A percentile compares a stretch with the other conserved stretches of the same genome.
Conservation (phyloP, 2,329 filamentous ascomycete species). For the Elsinoe necatrix region DNA sequence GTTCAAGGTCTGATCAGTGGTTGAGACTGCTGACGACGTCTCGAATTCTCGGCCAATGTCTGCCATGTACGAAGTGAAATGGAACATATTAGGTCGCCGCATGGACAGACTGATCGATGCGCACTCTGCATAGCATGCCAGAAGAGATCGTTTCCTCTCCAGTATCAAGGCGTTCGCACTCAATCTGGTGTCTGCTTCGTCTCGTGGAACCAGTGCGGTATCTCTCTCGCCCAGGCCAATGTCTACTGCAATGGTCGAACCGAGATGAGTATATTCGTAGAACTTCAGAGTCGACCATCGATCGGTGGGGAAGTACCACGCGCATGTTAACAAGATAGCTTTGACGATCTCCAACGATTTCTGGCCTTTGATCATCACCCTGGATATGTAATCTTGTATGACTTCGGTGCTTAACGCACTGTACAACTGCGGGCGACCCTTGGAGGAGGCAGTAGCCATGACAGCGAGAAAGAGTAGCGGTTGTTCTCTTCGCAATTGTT, state of each 20-base stretch:
- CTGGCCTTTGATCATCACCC: slow-evolving; percentile 42
- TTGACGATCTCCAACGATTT: slow-evolving; percentile 47
- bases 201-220: neutral
- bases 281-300: slow-evolving; percentile 42
- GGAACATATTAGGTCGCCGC: slow-evolving; percentile 52
- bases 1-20: slow-evolving; percentile 50
- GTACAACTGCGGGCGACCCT: slow-evolving; percentile 43
- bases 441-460: slow-evolving; percentile 54
- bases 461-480: slow-evolving; percentile 64
- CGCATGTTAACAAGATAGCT: slow-evolving; percentile 40
- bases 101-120: slow-evolving; percentile 54
- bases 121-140: slow-evolving; percentile 52
- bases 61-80: slow-evolving; percentile 53
- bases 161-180: slow-evolving; percentile 17
- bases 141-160: slow-evolving; percentile 43
- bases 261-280: slow-evolving; percentile 46
- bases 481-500: slow-evolving; percentile 49
- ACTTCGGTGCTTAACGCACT: slow-evolving; percentile 41
- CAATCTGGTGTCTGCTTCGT: slow-evolving; percentile 3
- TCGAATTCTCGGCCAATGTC: slow-evolving; percentile 52
- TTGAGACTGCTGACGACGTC: slow-evolving; percentile 46
- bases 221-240: slow-evolving; percentile 30
- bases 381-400: slow-evolving; percentile 40
- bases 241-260: slow-evolving; percentile 43
- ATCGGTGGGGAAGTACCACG: slow-evolving; percentile 44